A percentile compares a stretch with the other conserved stretches of the same genome.
These are phyloP conservation scores for Tetrahymena thermophila DNA, from an alignment of 73 alveolate species.

Conservation along the genomic window DNA sequence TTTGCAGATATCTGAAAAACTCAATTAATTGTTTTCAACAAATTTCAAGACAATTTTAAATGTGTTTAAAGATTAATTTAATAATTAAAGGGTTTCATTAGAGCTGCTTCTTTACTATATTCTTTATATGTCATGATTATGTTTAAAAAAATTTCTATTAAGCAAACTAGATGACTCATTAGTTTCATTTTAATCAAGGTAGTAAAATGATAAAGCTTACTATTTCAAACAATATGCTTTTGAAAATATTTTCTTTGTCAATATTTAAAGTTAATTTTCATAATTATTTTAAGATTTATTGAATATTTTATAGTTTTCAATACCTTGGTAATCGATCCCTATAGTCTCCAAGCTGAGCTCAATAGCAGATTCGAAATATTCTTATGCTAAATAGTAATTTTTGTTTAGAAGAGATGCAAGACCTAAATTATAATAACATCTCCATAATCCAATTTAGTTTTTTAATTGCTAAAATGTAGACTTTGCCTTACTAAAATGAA, in stretches of 20 bases:
- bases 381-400: not conserved
- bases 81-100: not conserved
- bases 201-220: not conserved
- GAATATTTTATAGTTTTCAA: not conserved
- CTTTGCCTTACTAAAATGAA: not conserved
- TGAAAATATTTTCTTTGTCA: not conserved
- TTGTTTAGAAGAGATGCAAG: not conserved
- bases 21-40: not conserved
- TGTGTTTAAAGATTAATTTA: not conserved
- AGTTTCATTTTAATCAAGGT: not conserved
- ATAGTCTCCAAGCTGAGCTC: not conserved
- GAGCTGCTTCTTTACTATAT: not conserved
- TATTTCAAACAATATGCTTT: not conserved
- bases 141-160: too few species aligned
- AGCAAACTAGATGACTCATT: not conserved
- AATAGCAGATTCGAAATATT: not conserved
- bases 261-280: not conserved
- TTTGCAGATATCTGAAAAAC: not conserved
- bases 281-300: not conserved
- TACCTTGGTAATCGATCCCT: not conserved
- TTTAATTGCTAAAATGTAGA: not conserved
- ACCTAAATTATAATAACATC: not conserved
- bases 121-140: too few species aligned
- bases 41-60: not conserved
- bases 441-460: not conserved